Conservation (phyloP, 306 rosid genomes). For the Acacia melanoxylon region DNA sequence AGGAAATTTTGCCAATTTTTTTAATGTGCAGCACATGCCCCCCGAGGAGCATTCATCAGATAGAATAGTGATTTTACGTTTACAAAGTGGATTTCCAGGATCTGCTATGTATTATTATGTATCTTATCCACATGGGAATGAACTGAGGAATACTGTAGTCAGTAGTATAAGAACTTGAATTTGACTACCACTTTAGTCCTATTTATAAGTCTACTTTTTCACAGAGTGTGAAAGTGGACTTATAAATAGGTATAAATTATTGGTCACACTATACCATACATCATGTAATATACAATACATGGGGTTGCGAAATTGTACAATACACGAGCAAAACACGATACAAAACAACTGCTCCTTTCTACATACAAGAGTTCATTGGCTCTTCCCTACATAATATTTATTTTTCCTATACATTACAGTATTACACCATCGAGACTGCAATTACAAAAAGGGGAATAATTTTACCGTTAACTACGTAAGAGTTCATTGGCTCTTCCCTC, state of each 20-base stretch:
- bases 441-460: not conserved
- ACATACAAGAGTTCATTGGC: too few relatives aligned
- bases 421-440: slow-evolving; percentile 12
- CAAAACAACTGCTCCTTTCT: not conserved
- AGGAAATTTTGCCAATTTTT: not conserved
- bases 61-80: not conserved
- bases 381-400: too few relatives aligned
- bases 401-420: too few relatives aligned
- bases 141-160: not conserved
- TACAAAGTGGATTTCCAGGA: not conserved
- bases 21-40: not conserved
- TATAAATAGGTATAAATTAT: too few relatives aligned
- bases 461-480: not conserved
- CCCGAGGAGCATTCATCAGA: not conserved
- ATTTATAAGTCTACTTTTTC: too few relatives aligned
- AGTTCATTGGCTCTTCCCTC: not conserved
- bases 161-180: not conserved
- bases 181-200: too few relatives aligned
- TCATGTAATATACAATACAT: slow-evolving; percentile 3
- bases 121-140: not conserved
- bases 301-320: slow-evolving; percentile 37
- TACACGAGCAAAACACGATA: slow-evolving; percentile 7
- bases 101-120: not conserved
- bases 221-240: too few relatives aligned
- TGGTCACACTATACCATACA: not conserved